Evolutionary conservation across 2,329 filamentous ascomycete species (phyloP), one percentile per base, ranked within the genome.

Genomic region (Ophiostoma fasciatum): DNA sequence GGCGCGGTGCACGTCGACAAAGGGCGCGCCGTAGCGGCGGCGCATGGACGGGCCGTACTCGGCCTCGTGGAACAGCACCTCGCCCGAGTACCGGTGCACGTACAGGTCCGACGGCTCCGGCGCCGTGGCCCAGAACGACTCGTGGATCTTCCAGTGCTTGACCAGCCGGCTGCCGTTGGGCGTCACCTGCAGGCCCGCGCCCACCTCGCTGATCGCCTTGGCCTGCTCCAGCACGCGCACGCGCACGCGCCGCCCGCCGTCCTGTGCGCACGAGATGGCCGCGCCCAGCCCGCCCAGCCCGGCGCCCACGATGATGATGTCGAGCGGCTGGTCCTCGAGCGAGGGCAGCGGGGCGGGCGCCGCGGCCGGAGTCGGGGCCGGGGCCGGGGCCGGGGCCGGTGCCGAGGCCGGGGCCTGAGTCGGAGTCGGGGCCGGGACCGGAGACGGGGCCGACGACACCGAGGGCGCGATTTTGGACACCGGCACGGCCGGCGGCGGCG

Each of bases 1-100:
- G n/a, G 50, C 53, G 13, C 53, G 51, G 35, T 57, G 54, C 4
- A 53, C 48, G 6, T 55, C 43, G 19, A 52, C 51, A 29, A 55
- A 57, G 0, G 52, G 54, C 10, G 50, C 50, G 3, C 49, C 54
- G 23, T 36, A 36, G 7, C 21, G 30, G 7, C 5, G 11, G 1
- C 12, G 19, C 28, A 31, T 20, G 17, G 10, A 13, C 11, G 7
- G 20, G 4, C 8, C 17, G 10, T 13, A 31, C 7, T 18, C 17
- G 10, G 15, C 7, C 11, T 28, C 17, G 22, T 14, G 17, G 18
- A 17, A 7, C n/a, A 28, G 19, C 9, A 22, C 8, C 9, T 20
- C 19, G 20, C 34, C 34, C 26, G 28, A 28, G 19, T 29, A 36
- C 13, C 34, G 27, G 19, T 23, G 27, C 7, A 33, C 25, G 14